phyloP scores from a whole-genome alignment of 2,329 filamentous ascomycete species.

The Claviceps spartinae region DNA sequence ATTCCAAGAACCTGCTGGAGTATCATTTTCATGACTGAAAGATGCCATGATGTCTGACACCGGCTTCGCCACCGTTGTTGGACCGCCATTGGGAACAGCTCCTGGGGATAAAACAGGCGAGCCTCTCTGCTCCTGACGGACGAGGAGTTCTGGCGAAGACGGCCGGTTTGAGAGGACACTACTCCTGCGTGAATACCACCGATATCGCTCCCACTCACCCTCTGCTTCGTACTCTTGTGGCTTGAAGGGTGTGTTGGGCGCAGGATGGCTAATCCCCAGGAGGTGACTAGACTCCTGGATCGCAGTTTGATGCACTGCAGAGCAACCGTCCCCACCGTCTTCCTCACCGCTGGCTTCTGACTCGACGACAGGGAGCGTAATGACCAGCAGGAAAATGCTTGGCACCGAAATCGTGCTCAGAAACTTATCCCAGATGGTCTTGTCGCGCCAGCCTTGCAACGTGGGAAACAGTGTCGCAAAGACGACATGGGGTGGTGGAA shows the following conservation, averaged over 20 bases:
- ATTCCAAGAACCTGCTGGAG: constrained; percentile 55
- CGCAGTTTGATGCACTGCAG: constrained; percentile 12
- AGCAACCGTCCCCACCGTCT: constrained; percentile 14
- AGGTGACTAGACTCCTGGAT: constrained; percentile 17
- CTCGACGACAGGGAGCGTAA: constrained; percentile 86
- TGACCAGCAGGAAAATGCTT: constrained; percentile 77
- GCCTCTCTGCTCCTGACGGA: constrained; percentile 11
- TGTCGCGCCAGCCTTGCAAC: constrained; percentile 65
- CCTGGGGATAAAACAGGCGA: constrained; percentile 6
- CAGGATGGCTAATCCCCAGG: constrained; percentile 16
- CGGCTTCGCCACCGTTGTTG: constrained; percentile 12
- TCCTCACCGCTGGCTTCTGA: constrained; percentile 41
- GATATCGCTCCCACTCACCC: constrained; percentile 47
- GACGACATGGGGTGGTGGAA: constrained; percentile 61
- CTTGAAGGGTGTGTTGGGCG: constrained; percentile 23
- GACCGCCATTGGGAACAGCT: not conserved
- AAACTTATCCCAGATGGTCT: constrained; percentile 72
- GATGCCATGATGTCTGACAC: constrained; percentile 19
- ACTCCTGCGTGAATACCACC: constrained; percentile 28
- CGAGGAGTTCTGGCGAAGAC: constrained; percentile 5
- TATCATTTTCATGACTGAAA: constrained; percentile 20
- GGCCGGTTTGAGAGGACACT: constrained; percentile 9
- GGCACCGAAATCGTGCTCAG: constrained; percentile 75
- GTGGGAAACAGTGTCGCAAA: constrained; percentile 75
- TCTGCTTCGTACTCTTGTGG: constrained; percentile 25